Evolutionary conservation across 1,284 basidiomycete species (phyloP).

Genomic region (Sanghuangporus weigelae): DNA sequence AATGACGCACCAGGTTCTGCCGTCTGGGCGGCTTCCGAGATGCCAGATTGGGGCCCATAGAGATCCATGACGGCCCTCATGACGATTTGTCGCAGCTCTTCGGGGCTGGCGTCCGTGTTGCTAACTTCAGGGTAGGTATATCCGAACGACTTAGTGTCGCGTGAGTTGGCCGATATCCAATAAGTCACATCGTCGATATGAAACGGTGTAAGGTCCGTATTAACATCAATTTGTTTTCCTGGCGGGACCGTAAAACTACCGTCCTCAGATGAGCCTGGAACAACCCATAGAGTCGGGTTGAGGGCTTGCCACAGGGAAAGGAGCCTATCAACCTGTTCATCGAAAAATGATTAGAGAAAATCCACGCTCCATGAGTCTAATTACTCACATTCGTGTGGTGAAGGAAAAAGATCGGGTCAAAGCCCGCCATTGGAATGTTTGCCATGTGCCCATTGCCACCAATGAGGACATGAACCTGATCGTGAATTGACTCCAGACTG

Average conservation of each 20-base stretch:
- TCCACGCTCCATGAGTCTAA: not conserved
- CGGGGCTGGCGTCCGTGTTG: not conserved
- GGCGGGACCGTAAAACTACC: conserved; percentile 23
- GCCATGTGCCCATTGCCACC: conserved; percentile 43
- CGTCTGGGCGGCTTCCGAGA: not conserved
- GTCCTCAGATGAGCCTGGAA: conserved; percentile 25
- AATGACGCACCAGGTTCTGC: not conserved
- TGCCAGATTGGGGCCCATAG: not conserved
- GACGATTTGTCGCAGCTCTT: not conserved
- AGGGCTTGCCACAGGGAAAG: conserved; percentile 40
- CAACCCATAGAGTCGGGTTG: conserved; percentile 35
- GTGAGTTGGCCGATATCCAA: not conserved
- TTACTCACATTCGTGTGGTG: conserved; percentile 35
- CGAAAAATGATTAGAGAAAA: not conserved
- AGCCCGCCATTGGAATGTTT: conserved; percentile 33
- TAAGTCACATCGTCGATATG: not conserved
- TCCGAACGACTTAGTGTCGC: not conserved
- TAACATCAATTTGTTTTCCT: not conserved
- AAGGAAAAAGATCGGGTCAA: conserved; percentile 46
- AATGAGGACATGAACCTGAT: conserved; percentile 37
- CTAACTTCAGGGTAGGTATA: not conserved
- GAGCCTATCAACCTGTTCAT: conserved; percentile 36
- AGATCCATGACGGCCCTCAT: not conserved
- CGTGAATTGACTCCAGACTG: conserved; percentile 45
- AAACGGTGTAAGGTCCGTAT: not conserved